Base-by-base conservation (phyloP, 2,329 filamentous ascomycete genomes). In the Plenodomus tracheiphilus region DNA sequence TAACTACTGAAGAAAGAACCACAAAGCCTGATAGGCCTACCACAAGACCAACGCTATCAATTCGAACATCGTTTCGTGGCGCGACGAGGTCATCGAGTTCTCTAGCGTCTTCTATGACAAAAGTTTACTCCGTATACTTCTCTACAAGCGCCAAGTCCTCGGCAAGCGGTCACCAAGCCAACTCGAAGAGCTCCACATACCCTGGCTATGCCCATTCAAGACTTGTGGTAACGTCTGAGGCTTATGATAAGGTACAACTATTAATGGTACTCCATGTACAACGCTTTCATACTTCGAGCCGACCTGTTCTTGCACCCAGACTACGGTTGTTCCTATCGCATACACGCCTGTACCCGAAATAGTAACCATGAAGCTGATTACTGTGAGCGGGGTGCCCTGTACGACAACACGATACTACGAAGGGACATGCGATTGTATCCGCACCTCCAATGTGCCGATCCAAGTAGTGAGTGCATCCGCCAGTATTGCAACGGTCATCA, bases 251-350 rank as follows among this genome's bases (percentile, higher is more conserved):
- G 15, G 20, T 43, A 43, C 41, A 7, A 43, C 41, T 6, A 49
- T 49, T n/a, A 37, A 44, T 30, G 46, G 46, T 13, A 49, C 41
- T 2, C 41, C 41, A 7, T 49, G 46, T 11, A 49, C 46, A 37
- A 49, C 46, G 8, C 30, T 44, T 2, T 37, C 46, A 4, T 49
- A 49, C 15, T 49, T 30, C 28, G 46, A 49, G 20, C 25, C 36
- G 10, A 44, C 41, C 5, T 49, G 46, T n/a, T 38, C 46, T 1
- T 49, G 46, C 16, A 49, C 46, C 2, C 28, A 40, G 15, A 44
- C 46, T 1, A 44, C 46, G 2, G 16, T 49, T 16, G 46, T 49
- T 2, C 46, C 41, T 13, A 15, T 48, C 9, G 35, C 36, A 4
- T 44, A 34, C 19, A 44, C 46, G 16, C 37, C 41, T 4, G n/a